These are phyloP conservation scores for Scheffersomyces spartinae DNA, from an alignment of 805 yeast genomes.

Conservation along the genomic window DNA sequence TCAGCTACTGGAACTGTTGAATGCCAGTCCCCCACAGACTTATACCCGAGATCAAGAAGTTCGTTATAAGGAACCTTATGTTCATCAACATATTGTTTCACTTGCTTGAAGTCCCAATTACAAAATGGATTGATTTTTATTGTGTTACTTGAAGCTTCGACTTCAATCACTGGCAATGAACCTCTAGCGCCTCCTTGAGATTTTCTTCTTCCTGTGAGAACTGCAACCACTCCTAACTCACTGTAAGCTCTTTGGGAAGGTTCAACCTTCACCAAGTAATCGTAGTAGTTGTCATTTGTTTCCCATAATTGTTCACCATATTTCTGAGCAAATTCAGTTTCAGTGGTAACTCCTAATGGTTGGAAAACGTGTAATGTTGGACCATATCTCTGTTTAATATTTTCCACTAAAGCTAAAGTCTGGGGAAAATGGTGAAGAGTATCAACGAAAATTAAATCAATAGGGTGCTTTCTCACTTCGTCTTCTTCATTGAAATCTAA, in stretches of 20 bases:
- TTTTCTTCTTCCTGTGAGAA: constrained; percentile 82
- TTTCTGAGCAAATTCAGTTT: constrained; percentile 47
- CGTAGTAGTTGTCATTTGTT: constrained; percentile 67
- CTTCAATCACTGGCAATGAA: constrained; percentile 59
- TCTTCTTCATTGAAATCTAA: constrained; percentile 11
- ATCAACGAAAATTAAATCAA: constrained; percentile 78
- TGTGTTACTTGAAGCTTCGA: constrained; percentile 57
- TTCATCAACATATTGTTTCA: constrained; percentile 53
- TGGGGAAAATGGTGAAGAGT: constrained; percentile 94
- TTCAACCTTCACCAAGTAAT: constrained; percentile 82
- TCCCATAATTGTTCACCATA: constrained; percentile 83
- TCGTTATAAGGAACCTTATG: constrained; percentile 79
- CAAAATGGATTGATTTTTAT: constrained; percentile 85
- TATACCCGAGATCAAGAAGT: constrained; percentile 74
- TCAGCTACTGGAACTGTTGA: constrained; percentile 82
- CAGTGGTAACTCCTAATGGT: constrained; percentile 49
- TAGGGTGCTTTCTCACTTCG: constrained; percentile 20
- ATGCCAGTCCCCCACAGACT: constrained; percentile 92
- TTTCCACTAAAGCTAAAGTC: constrained; percentile 62
- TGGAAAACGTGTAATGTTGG: constrained; percentile 52
- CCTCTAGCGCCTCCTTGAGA: constrained; percentile 85
- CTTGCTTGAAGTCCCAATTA: constrained; percentile 69
- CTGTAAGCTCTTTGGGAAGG: constrained; percentile 80
- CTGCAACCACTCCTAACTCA: constrained; percentile 66
- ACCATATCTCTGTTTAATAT: constrained; percentile 42